Conservation (phyloP, 441 rosid species). For the Pelargonium myrrhifolium region DNA sequence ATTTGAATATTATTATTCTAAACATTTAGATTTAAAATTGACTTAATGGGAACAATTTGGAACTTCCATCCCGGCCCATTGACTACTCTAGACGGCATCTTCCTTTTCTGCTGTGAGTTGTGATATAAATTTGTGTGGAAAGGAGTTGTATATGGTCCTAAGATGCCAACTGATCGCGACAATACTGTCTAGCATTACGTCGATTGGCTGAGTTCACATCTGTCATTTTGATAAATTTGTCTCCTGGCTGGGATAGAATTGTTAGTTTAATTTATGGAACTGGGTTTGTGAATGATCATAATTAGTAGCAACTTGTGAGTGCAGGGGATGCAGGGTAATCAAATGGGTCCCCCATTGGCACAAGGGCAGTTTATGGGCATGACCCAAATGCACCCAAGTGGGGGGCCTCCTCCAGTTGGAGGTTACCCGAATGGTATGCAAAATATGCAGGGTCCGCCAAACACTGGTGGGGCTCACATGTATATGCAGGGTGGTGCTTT, state of each 20-base stretch:
- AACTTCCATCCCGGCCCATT: background rate
- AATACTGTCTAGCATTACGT: too few species aligned
- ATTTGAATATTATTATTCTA: background rate
- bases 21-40: background rate
- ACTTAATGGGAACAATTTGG: background rate
- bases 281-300: slow-evolving; percentile 1
- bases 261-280: too few species aligned
- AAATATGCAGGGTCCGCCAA: slow-evolving; percentile 76
- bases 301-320: background rate
- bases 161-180: too few species aligned
- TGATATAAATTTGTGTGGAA: background rate
- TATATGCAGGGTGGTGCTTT: slow-evolving; percentile 69
- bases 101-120: background rate
- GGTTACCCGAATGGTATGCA: slow-evolving; percentile 60
- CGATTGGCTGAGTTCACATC: background rate
- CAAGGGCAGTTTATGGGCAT: slow-evolving; percentile 86
- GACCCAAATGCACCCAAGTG: slow-evolving; percentile 55
- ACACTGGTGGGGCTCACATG: slow-evolving; percentile 46
- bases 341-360: slow-evolving; percentile 64
- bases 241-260: too few species aligned
- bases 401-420: slow-evolving; percentile 48
- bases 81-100: background rate
- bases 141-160: too few species aligned
- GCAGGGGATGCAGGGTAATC: slow-evolving; percentile 89
- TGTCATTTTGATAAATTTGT: background rate